These are phyloP conservation scores for Leccinum boreale DNA, from an alignment of 768 basidiomycete genomes.

Conservation along the genomic window DNA sequence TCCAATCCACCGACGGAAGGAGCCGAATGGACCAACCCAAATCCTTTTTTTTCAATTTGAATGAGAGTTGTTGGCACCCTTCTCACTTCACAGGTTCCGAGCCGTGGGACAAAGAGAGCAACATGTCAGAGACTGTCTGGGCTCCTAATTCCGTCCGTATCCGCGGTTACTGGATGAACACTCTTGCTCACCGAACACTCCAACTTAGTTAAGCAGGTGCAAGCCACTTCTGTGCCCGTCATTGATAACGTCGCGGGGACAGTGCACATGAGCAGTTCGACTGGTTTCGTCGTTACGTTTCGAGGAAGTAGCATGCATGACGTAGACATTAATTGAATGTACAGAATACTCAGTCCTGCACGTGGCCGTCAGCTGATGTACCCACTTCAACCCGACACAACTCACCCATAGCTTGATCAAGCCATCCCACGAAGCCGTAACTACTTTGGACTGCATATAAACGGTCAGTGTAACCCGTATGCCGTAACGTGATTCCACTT, in stretches of 20 bases:
- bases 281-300: background rate
- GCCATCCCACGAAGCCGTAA: constrained; percentile 98
- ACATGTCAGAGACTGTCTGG: background rate
- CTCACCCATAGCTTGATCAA: constrained; percentile 96
- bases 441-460: constrained; percentile 78
- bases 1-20: background rate
- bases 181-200: background rate
- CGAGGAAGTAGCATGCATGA: background rate
- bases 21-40: background rate
- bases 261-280: background rate
- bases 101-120: background rate
- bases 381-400: constrained; percentile 7
- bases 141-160: background rate
- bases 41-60: background rate
- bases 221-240: background rate
- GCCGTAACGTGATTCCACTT: constrained; percentile 33
- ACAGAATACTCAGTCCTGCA: constrained; percentile 31
- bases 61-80: background rate
- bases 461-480: constrained; percentile 8
- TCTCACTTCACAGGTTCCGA: constrained; percentile 8
- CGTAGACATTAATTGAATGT: constrained; percentile 5
- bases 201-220: background rate
- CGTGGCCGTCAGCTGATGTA: constrained; percentile 2
- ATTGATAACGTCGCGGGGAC: constrained; percentile 1
- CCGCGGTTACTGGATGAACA: background rate